A percentile compares a stretch with the other conserved stretches of the same genome.
Conservation (phyloP, 75 land plant genomes). For the Gnetum montanum region DNA sequence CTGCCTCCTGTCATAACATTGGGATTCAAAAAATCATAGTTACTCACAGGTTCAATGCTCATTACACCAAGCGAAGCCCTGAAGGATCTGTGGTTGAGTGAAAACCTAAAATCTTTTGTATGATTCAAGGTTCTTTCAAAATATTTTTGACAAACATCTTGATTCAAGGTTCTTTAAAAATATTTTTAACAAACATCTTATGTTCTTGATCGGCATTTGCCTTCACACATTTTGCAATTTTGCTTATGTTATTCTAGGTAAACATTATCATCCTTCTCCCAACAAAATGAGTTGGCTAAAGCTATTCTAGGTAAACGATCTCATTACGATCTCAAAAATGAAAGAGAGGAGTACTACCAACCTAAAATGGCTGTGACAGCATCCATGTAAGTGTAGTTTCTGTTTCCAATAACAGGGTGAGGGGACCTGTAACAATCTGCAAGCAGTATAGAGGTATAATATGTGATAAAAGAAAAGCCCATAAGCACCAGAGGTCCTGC, state of each 20-base stretch:
- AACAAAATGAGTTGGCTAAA: too few species aligned
- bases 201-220: too few species aligned
- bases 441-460: constrained; percentile 53
- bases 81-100: neutral
- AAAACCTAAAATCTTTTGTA: neutral
- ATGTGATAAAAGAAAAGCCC: constrained; percentile 47
- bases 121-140: neutral
- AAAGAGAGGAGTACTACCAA: constrained; percentile 3
- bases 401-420: constrained; percentile 45
- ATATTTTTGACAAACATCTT: neutral
- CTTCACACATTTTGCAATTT: too few species aligned
- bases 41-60: too few species aligned
- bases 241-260: too few species aligned
- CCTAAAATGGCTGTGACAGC: constrained; percentile 59
- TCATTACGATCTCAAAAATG: too few species aligned
- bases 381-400: constrained; percentile 67
- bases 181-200: neutral
- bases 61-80: neutral
- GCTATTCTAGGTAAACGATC: too few species aligned
- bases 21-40: neutral
- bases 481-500: constrained; percentile 53
- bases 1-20: constrained; percentile 42
- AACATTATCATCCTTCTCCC: too few species aligned
- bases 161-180: neutral
- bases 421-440: constrained; percentile 61